These are phyloP conservation scores for Aureobasidium lini DNA, from an alignment of 2,329 filamentous ascomycete species.

Conservation along the genomic window DNA sequence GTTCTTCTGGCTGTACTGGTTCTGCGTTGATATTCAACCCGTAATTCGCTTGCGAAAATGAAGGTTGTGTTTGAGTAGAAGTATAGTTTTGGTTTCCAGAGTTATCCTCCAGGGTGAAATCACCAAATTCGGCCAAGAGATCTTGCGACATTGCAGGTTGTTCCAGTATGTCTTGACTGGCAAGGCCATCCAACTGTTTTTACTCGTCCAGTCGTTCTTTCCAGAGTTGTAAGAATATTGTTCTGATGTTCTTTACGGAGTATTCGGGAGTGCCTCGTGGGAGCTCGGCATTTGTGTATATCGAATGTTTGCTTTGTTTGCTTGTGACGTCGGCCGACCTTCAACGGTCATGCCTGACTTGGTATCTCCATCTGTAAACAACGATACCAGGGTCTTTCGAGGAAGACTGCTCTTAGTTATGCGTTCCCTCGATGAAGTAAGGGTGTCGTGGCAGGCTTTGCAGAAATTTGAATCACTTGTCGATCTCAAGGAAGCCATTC, in stretches of 20 bases:
- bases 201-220: neutral
- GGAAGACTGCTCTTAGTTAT: constrained; percentile 15
- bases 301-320: constrained; percentile 11
- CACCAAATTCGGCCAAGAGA: constrained; percentile 45
- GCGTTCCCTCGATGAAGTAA: constrained; percentile 27
- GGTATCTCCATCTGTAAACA: neutral
- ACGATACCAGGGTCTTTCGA: neutral
- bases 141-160: constrained; percentile 43
- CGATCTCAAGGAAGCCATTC: constrained; percentile 26
- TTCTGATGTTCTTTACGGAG: neutral
- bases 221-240: neutral
- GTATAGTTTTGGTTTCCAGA: neutral
- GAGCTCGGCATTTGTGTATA: neutral
- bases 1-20: constrained; percentile 1
- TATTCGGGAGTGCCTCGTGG: neutral
- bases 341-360: constrained; percentile 1
- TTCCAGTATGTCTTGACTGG: neutral
- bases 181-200: neutral
- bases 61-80: constrained; percentile 5
- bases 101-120: constrained; percentile 17
- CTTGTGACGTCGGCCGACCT: constrained; percentile 6
- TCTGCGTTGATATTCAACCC: constrained; percentile 1
- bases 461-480: constrained; percentile 22
- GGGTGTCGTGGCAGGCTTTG: constrained; percentile 26
- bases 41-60: constrained; percentile 15